Evolutionary conservation across 179 eudicot species (phyloP), one percentile per base, ranked within the genome.

Genomic region (Dionaea muscipula): DNA sequence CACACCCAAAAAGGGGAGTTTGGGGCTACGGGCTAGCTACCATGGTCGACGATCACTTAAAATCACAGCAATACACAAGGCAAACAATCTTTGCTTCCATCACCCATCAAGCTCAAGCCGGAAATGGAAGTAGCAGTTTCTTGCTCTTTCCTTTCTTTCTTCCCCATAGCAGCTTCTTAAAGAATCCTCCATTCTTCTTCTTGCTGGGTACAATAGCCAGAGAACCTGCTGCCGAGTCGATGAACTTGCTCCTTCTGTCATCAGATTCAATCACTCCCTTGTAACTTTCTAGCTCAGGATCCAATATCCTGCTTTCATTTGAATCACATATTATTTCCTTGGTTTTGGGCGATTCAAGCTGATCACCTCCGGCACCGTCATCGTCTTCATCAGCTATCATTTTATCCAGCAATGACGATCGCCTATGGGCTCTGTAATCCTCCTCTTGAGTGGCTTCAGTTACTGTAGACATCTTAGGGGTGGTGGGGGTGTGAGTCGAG

Each of bases 311-410:
- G 23, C 23, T 22, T 46, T 14, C 50, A 46, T 22, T 19, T 36
- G 72, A 44, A 39, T 74, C 53, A 52, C 62, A 63, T 48, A 66
- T 66, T 28, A 73, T 59, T 57, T 77, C 87, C 56, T 78, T 78
- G 21, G 74, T 61, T 57, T 68, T 62, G 5, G 81, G 72, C 26
- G 77, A 74, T 41, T 57, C 73, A 11, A 60, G 62, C 38, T 60
- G 61, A 26, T 66, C 76, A 33, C 28, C 25, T 27, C 48, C 74
- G 39, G 68, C 67, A 47, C 22, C 22, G 20, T 51, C 74, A 40
- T 68, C 62, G 46, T 63, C 58, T 49, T 84, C 94, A 47, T 90
- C 97, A 0, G 94, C 94, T 64, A 75, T 75, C 85, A 90, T 76
- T 54, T 81, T 72, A 27, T 84, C 90, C 12, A 78, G 80, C 37